These are phyloP conservation scores for Bodo saltans DNA, from an alignment of 78 protist species.

Conservation along the genomic window DNA sequence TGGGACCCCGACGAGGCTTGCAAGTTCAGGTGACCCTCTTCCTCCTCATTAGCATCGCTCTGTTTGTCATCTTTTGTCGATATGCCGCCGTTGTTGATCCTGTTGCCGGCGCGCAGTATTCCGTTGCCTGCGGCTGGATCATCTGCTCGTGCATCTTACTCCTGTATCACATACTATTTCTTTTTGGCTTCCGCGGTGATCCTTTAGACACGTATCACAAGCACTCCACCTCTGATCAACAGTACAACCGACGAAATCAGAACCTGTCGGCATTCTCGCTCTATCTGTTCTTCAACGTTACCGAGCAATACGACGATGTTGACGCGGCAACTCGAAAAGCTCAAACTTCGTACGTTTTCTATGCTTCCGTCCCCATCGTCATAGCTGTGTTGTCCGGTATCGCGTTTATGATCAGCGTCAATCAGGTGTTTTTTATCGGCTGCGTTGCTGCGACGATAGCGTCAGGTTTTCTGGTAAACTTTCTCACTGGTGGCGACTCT, in stretches of 20 bases:
- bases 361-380: not conserved
- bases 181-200: not conserved
- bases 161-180: not conserved
- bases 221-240: not conserved
- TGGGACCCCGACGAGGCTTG: too few relatives aligned
- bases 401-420: not conserved
- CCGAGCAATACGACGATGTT: not conserved
- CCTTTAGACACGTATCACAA: not conserved
- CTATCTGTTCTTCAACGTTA: not conserved
- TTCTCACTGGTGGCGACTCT: not conserved
- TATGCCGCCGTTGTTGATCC: too few relatives aligned
- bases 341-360: not conserved
- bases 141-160: not conserved
- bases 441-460: not conserved
- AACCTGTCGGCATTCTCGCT: not conserved
- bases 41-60: too few relatives aligned
- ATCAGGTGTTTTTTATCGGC: not conserved
- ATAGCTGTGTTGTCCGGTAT: not conserved
- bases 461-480: not conserved
- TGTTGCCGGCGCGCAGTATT: too few relatives aligned
- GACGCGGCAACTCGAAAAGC: not conserved
- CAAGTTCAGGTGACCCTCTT: too few relatives aligned
- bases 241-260: not conserved
- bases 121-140: too few relatives aligned
- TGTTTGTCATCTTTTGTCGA: too few relatives aligned